Evolutionary conservation across 1,139 yeast genomes (phyloP).

Genomic region (Pichia sp.): DNA sequence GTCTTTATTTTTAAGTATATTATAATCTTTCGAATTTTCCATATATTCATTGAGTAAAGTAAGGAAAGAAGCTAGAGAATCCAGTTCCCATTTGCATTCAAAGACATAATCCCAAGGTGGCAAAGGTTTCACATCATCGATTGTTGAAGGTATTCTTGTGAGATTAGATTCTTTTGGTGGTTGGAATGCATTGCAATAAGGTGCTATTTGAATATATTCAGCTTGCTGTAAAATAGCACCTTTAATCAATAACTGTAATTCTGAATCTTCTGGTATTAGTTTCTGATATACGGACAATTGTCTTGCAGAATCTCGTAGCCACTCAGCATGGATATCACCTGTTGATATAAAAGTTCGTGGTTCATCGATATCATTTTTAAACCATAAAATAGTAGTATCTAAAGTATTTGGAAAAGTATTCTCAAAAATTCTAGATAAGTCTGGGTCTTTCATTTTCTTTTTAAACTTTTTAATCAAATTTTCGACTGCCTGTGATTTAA

Average conservation of each 20-base stretch:
- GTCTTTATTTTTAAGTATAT: conserved; percentile 40
- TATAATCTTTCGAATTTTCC: conserved; percentile 42
- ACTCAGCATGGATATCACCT: conserved; percentile 87
- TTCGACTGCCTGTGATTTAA: conserved; percentile 57
- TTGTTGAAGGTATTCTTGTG: conserved; percentile 44
- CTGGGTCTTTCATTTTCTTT: conserved; percentile 46
- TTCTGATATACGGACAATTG: conserved; percentile 74
- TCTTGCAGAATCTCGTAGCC: conserved; percentile 81
- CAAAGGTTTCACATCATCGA: conserved; percentile 59
- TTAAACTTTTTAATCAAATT: conserved; percentile 48
- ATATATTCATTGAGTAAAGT: conserved; percentile 68
- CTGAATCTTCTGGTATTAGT: conserved; percentile 44
- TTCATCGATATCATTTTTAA: conserved; percentile 27
- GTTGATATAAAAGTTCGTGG: conserved; percentile 70
- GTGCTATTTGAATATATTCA: conserved; percentile 48
- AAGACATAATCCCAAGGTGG: conserved; percentile 70
- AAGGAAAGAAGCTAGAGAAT: conserved; percentile 75
- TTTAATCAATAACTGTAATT: conserved; percentile 44
- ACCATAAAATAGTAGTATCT: conserved; percentile 83
- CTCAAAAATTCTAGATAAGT: conserved; percentile 68
- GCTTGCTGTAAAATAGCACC: conserved; percentile 86
- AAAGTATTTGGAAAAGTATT: conserved; percentile 83
- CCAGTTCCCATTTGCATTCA: conserved; percentile 87
- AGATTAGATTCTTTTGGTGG: conserved; percentile 65
- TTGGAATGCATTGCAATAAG: conserved; percentile 88